These are phyloP conservation scores for Penicillium pulvis DNA, from an alignment of 495 filamentous ascomycete species.

Conservation along the genomic window DNA sequence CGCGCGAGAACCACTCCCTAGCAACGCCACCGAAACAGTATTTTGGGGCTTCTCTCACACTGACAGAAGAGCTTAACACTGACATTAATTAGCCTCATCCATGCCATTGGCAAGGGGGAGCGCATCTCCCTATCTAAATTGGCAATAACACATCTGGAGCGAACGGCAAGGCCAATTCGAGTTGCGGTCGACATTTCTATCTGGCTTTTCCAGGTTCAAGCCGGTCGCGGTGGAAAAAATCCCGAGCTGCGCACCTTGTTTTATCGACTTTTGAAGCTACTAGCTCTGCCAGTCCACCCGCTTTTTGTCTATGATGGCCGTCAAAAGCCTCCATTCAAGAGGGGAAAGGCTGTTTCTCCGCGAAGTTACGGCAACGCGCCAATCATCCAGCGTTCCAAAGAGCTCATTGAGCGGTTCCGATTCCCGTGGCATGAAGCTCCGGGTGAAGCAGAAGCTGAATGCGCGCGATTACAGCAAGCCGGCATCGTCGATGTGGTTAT, in stretches of 20 bases:
- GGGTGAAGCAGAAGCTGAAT: conserved; percentile 96
- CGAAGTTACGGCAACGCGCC: conserved; percentile 48
- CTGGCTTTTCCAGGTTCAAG: conserved; percentile 94
- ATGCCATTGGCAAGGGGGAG: conserved; percentile 80
- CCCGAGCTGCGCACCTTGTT: conserved; percentile 91
- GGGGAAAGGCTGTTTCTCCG: conserved; percentile 56
- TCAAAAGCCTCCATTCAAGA: conserved; percentile 87
- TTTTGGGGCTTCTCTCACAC: background rate
- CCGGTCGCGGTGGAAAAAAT: conserved; percentile 83
- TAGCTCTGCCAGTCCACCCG: conserved; percentile 78
- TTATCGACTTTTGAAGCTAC: conserved; percentile 83
- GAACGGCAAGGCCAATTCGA: conserved; percentile 70
- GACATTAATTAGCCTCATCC: conserved; percentile 66
- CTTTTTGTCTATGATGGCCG: conserved; percentile 96
- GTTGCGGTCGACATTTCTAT: conserved; percentile 95
- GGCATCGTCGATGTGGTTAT: conserved; percentile 93
- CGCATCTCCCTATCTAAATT: conserved; percentile 83
- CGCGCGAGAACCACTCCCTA: conserved; percentile 16
- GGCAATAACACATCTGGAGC: conserved; percentile 71
- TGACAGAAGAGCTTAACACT: background rate
- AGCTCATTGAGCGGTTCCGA: conserved; percentile 80
- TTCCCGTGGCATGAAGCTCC: conserved; percentile 86
- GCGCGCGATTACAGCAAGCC: conserved; percentile 78
- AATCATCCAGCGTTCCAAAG: conserved; percentile 66
- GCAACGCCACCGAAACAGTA: conserved; percentile 1